These are phyloP conservation scores for Komagataella ulmi DNA, from an alignment of 805 yeast species.

Conservation along the genomic window DNA sequence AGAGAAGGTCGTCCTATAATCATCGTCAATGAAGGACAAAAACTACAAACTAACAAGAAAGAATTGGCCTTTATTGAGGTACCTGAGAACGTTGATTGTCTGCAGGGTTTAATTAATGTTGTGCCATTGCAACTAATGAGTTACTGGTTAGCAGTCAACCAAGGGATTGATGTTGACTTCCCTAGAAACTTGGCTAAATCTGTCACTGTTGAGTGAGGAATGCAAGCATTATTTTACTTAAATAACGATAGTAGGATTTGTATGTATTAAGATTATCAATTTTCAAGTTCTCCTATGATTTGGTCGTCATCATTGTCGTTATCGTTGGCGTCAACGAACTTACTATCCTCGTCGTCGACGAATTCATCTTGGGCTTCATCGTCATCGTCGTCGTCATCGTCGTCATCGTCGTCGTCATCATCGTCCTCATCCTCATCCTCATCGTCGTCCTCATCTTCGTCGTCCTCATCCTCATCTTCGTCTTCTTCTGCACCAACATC, in stretches of 20 bases:
- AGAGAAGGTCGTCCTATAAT: conserved; percentile 95
- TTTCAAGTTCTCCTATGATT: not conserved
- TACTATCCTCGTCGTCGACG: conserved; percentile 18
- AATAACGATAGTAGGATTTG: not conserved
- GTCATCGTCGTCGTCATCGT: conserved; percentile 24
- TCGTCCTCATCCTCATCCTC: conserved; percentile 34
- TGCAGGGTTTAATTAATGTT: conserved; percentile 91
- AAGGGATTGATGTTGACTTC: conserved; percentile 95
- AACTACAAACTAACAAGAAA: conserved; percentile 39
- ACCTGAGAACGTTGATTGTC: conserved; percentile 92
- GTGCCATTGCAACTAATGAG: conserved; percentile 92
- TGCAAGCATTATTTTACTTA: not conserved
- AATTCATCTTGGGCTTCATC: conserved; percentile 26
- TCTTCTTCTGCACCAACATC: conserved; percentile 38
- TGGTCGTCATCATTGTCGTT: not conserved
- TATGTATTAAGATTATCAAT: not conserved
- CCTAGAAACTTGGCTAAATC: conserved; percentile 98
- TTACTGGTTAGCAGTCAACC: conserved; percentile 90
- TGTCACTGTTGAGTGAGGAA: conserved; percentile 78
- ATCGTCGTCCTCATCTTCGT: conserved; percentile 29
- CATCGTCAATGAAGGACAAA: conserved; percentile 75
- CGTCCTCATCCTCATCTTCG: conserved; percentile 25
- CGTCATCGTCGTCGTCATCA: conserved; percentile 25
- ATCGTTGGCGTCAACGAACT: not conserved
- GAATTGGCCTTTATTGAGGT: conserved; percentile 70